Percentiles rank a stretch among this genome's conserved stretches.
phyloP scores from a whole-genome alignment of 2,329 filamentous ascomycete species.

The Pyrenophora seminiperda region DNA sequence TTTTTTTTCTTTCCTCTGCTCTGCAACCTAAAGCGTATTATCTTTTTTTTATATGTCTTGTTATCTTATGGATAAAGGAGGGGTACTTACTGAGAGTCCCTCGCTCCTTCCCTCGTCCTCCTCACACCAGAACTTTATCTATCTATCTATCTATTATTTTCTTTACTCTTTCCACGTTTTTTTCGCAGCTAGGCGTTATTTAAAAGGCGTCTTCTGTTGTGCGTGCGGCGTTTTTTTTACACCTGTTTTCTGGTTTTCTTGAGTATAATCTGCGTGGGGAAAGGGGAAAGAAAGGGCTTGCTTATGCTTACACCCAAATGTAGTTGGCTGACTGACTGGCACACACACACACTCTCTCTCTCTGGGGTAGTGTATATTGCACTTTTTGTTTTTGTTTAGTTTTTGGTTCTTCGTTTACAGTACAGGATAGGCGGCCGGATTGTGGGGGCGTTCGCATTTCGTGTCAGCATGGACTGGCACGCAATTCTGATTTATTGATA shows the following conservation, averaged over 20 bases:
- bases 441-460: constrained; percentile 5
- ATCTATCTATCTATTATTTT: too few relatives aligned
- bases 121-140: too few relatives aligned
- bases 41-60: too few relatives aligned
- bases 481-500: background rate
- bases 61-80: too few relatives aligned
- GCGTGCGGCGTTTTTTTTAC: background rate
- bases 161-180: too few relatives aligned
- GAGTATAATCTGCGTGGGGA: too few relatives aligned
- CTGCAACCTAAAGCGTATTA: background rate
- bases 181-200: too few relatives aligned
- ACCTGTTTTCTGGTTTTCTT: background rate
- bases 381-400: constrained; percentile 6
- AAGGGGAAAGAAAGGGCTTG: too few relatives aligned
- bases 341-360: background rate
- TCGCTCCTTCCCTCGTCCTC: too few relatives aligned
- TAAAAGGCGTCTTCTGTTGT: constrained; percentile 4
- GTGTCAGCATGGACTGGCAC: constrained; percentile 3
- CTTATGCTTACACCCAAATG: constrained; percentile 31
- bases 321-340: too few relatives aligned
- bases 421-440: background rate
- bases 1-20: background rate
- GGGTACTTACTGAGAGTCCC: too few relatives aligned
- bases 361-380: constrained; percentile 34
- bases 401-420: background rate